Base-by-base conservation (phyloP, 768 basidiomycete genomes). In the Trametes gibbosa region DNA sequence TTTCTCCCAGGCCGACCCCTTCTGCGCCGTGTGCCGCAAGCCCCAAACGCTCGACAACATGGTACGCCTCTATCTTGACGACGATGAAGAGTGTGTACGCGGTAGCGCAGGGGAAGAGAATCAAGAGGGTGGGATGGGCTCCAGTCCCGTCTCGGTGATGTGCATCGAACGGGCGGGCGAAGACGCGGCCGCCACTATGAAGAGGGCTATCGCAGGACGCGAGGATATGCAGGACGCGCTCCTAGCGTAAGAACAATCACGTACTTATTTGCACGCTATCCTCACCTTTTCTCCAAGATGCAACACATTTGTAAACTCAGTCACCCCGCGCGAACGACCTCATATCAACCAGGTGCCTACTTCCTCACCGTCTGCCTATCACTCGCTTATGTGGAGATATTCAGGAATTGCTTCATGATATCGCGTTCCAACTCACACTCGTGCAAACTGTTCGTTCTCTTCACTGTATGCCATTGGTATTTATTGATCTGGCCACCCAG, bases 11-110 rank as follows among this genome's bases (percentile, higher is more conserved):
- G 52, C 43, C 12, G 43, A 34, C 32, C 62, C 63, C 5, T 62
- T 58, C 47, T 64, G 65, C 7, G 65, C 65, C 16, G 49, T 62
- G 6, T 70, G 69, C 48, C 62, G 67, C 53, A 61, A 48, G 39
- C 40, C 47, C 1, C 66, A 63, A 49, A 59, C 42, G 3, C 50
- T 63, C 10, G 60, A 65, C 0, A 40, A 60, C 23, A 57, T 68
- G 51, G 56, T 68, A 17, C 62, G 57, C 25, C 59, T 70, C 3
- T 70, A 55, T 34, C 50, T 58, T 3, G 58, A 63, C 47, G 62
- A 43, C 32, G 51, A 62, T 4, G 40, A 34, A 5, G 50, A 40
- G 3, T 19, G 21, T 17, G n/a, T 45, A 25, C 35, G 34, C 42
- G 25, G 5, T 0, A 23, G 41, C 23, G 39, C 16, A 32, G 25